These are phyloP conservation scores for Telfairia occidentalis DNA, from an alignment of 331 rosid genomes.

Conservation along the genomic window DNA sequence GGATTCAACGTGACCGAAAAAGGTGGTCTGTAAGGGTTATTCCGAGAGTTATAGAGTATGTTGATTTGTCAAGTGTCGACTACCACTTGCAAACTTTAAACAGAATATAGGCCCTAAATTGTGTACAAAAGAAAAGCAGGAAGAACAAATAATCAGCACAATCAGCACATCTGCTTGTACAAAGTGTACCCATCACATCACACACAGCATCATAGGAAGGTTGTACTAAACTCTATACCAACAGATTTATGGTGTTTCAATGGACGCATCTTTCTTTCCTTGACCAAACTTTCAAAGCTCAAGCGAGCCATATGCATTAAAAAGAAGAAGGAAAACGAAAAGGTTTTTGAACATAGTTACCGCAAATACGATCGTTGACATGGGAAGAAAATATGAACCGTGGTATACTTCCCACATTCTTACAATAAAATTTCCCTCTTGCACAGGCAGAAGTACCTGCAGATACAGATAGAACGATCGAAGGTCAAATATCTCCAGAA, in stretches of 20 bases:
- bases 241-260: not conserved
- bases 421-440: constrained; percentile 59
- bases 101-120: not conserved
- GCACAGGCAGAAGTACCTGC: constrained; percentile 94
- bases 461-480: constrained; percentile 12
- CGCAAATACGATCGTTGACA: constrained; percentile 70
- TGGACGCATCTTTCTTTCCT: not conserved
- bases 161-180: not conserved
- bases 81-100: not conserved
- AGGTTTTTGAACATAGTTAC: constrained; percentile 28
- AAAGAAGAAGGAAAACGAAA: not conserved
- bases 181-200: not conserved
- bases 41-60: not conserved
- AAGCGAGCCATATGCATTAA: not conserved
- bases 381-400: constrained; percentile 66
- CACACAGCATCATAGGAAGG: not conserved
- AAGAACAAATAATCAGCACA: not conserved
- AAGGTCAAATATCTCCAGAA: not conserved
- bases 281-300: not conserved
- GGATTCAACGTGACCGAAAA: constrained; percentile 5
- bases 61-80: not conserved
- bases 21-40: not conserved
- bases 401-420: constrained; percentile 75
- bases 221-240: not conserved
- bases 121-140: not conserved